Evolutionary conservation across 2,329 filamentous ascomycete species (phyloP), one percentile per base, ranked within the genome.

Genomic region (Chrysoporthe deuterocubensis): DNA sequence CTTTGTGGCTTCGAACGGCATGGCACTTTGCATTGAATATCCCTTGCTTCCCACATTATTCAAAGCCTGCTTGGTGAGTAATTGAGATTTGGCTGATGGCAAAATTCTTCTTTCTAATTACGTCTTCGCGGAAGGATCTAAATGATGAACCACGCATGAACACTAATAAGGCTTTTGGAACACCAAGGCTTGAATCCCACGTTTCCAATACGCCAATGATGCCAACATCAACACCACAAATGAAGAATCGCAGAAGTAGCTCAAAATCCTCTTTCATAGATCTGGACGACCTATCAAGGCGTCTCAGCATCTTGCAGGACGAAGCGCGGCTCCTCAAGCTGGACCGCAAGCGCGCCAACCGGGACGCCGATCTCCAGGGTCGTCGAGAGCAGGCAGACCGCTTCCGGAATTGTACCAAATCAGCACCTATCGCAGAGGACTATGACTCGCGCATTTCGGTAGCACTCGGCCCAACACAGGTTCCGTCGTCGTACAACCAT

Each of bases 261-360:
- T 59, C 37, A 4, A 42, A 65, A 34, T 16, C 56, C 48, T 32
- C 21, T 2, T 60, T 57, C n/a, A 46, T 65, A 32, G 65, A 67
- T 26, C 65, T 64, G 1, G 44, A 59, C 3, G 65, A 65, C 8
- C 62, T 65, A 16, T 59, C 32, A 26, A 57, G 58, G n/a, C 62
- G 68, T 26, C 58, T 67, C 8, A 65, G 61, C 42, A 62, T 54
- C 34, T 43, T 67, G 52, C 60, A 58, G 26, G 37, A 44, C 5
- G 62, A 67, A 54, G 50, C 64, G 18, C 57, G 52, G 26, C 48
- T 54, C 42, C 37, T 56, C 8, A 58, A 65, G 11, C 32, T 52
- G n/a, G 52, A 65, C 34, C 26, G 42, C 42, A 59, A 40, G 48
- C 57, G 40, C 7, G 34, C 42, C 37, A 16, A 37, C 8, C 61